Percentiles rank a stretch among this genome's conserved stretches.
Evolutionary conservation across 1,284 basidiomycete species (phyloP).

Genomic region (Mycena citricolor): DNA sequence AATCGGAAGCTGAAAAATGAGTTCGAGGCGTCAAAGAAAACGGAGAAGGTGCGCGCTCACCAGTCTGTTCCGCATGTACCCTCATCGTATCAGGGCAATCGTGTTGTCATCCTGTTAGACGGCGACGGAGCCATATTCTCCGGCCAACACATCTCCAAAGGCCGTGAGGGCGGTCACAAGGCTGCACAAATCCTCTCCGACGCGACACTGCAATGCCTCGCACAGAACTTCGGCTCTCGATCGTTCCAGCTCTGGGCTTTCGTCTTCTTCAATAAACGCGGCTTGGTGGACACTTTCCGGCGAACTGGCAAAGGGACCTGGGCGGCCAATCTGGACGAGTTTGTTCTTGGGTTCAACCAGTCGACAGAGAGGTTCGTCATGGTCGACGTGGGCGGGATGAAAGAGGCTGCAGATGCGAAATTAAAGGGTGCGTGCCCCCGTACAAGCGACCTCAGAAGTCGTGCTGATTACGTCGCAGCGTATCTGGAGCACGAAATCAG

Average conservation of each 20-base stretch:
- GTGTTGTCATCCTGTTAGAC: slow-evolving; percentile 59
- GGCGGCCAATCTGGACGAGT: slow-evolving; percentile 55
- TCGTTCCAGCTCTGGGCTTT: slow-evolving; percentile 61
- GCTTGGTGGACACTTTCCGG: slow-evolving; percentile 51
- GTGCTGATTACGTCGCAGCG: slow-evolving; percentile 34
- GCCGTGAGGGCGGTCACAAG: slow-evolving; percentile 54
- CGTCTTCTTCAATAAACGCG: slow-evolving; percentile 63
- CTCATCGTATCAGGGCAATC: slow-evolving; percentile 39
- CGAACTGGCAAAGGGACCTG: slow-evolving; percentile 40
- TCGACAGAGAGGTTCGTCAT: slow-evolving; percentile 63
- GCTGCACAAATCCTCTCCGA: slow-evolving; percentile 55
- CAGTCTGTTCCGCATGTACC: slow-evolving; percentile 4
- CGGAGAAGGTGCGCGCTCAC: slow-evolving; percentile 36
- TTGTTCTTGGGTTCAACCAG: slow-evolving; percentile 66
- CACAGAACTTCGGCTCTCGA: slow-evolving; percentile 37
- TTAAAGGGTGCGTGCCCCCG: slow-evolving; percentile 53
- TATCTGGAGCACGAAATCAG: slow-evolving; percentile 61
- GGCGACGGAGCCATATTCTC: slow-evolving; percentile 68
- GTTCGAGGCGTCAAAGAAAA: slow-evolving; percentile 36
- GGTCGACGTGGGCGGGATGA: slow-evolving; percentile 69
- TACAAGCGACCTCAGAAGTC: neutral
- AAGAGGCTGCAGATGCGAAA: slow-evolving; percentile 74
- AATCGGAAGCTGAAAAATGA: slow-evolving; percentile 30
- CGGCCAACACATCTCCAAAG: slow-evolving; percentile 49
- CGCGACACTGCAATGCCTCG: slow-evolving; percentile 46